A percentile compares a stretch with the other conserved stretches of the same genome.
These are phyloP conservation scores for Casaregolazyma suthepensis DNA, from an alignment of 1,139 yeast species.

Conservation along the genomic window DNA sequence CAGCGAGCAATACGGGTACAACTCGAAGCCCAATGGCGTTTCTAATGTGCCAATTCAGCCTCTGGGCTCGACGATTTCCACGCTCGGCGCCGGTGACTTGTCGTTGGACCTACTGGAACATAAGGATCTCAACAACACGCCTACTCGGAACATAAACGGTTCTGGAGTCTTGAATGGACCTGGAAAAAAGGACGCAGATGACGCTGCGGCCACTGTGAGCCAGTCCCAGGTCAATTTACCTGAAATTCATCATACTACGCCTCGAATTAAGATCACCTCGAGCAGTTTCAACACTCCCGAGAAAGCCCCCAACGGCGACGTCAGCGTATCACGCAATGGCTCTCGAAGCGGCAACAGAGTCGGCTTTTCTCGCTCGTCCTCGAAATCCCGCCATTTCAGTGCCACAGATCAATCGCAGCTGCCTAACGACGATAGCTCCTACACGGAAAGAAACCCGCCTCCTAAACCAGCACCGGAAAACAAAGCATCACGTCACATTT, in stretches of 20 bases:
- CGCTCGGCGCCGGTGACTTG: slow-evolving; percentile 70
- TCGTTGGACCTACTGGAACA: slow-evolving; percentile 48
- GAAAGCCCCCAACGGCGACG: background rate
- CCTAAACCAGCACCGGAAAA: background rate
- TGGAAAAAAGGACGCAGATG: background rate
- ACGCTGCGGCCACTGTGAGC: background rate
- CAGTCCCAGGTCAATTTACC: background rate
- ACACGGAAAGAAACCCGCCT: background rate
- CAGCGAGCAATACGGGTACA: slow-evolving; percentile 48
- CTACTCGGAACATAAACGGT: background rate
- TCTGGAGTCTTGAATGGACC: background rate
- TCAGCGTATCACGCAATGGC: background rate
- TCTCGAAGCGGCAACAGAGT: background rate
- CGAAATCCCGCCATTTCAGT: background rate
- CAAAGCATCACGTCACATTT: slow-evolving; percentile 8
- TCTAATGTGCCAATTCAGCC: slow-evolving; percentile 51
- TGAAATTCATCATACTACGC: background rate
- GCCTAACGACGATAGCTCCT: background rate
- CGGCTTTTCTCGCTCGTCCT: background rate
- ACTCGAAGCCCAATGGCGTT: slow-evolving; percentile 9
- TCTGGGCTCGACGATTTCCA: slow-evolving; percentile 44
- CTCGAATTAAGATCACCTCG: background rate
- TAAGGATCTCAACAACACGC: background rate
- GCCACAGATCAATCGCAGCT: background rate
- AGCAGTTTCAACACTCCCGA: background rate